These are phyloP conservation scores for Calonectria pseudoturangicola DNA, from an alignment of 2,329 filamentous ascomycete species.

Conservation along the genomic window DNA sequence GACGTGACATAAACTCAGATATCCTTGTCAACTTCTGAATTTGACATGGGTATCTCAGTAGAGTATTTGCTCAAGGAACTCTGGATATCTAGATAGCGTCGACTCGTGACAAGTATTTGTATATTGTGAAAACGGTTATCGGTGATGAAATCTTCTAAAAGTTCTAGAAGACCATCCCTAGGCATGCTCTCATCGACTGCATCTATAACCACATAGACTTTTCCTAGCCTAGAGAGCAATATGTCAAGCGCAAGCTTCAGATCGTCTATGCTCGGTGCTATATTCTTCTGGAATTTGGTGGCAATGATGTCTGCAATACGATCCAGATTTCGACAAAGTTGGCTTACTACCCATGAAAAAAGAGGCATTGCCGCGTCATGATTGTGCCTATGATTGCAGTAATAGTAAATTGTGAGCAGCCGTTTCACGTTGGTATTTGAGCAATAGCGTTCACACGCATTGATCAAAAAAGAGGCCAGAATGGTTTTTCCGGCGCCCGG, in stretches of 20 bases:
- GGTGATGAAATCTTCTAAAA: background rate
- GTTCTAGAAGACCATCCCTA: background rate
- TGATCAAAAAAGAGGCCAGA: constrained; percentile 6
- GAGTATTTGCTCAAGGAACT: constrained; percentile 2
- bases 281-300: background rate
- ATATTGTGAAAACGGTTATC: constrained; percentile 23
- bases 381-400: constrained; percentile 25
- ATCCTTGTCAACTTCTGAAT: constrained; percentile 15
- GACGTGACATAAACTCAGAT: constrained; percentile 1
- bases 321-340: background rate
- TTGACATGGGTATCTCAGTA: constrained; percentile 10
- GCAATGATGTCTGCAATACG: background rate
- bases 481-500: constrained; percentile 31
- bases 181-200: constrained; percentile 26
- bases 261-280: background rate
- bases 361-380: constrained; percentile 4
- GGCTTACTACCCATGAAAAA: constrained; percentile 22
- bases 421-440: background rate
- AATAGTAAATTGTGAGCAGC: constrained; percentile 8
- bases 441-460: background rate
- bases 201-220: constrained; percentile 18
- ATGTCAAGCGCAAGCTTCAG: background rate
- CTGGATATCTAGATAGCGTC: constrained; percentile 26
- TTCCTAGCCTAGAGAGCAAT: background rate
- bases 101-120: constrained; percentile 27